Base-by-base conservation (phyloP, 371 early-diverging fungal genomes). In the Saksenaea oblongispora region DNA sequence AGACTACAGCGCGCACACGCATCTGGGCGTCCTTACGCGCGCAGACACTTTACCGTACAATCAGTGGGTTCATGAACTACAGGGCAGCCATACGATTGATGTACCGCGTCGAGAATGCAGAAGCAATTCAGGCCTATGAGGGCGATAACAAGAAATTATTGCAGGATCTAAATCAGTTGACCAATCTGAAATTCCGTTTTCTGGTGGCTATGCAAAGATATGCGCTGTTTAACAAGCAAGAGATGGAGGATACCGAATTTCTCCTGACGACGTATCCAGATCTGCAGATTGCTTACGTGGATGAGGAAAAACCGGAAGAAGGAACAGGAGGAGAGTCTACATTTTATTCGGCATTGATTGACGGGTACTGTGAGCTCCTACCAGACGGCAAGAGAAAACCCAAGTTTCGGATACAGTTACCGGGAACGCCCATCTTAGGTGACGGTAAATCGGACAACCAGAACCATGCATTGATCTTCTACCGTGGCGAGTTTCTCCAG, bases 391-490 rank as follows among this genome's bases (percentile, higher is more conserved):
- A 74, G 37, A 87, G 92, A 56, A 83, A 80, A 54, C 92, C 93
- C 15, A 86, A 84, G 65, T 92, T 87, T 67, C 83, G 89, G 26
- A 85, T 95, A 35, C 84, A 89, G 59, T 80, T 95, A 5, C 95
- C 96, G 7, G 95, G 96, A 4, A 88, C 88, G 66, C 94, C 95
- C n/a, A 92, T 95, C 63, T 79, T 95, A 2, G 95, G 96, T n/a
- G 95, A 95, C 72, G 95, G 95, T 67, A 94, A 94, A 78, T 89
- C 93, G 0, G 95, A 94, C 74, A 94, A 95, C 70, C 95, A 96
- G 71, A 95, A 95, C 72, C 87, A 87, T 54, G 84, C 92, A 5
- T 78, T 95, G 28, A 88, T 93, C 27, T 96, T 90, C 55, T 85
- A 87, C 36, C 91, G 96, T 28, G 96, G 95, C 41, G 93, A 93